Evolutionary conservation across 768 basidiomycete species (phyloP), one percentile per base, ranked within the genome.

Genomic region (Leccinum ochraceum): DNA sequence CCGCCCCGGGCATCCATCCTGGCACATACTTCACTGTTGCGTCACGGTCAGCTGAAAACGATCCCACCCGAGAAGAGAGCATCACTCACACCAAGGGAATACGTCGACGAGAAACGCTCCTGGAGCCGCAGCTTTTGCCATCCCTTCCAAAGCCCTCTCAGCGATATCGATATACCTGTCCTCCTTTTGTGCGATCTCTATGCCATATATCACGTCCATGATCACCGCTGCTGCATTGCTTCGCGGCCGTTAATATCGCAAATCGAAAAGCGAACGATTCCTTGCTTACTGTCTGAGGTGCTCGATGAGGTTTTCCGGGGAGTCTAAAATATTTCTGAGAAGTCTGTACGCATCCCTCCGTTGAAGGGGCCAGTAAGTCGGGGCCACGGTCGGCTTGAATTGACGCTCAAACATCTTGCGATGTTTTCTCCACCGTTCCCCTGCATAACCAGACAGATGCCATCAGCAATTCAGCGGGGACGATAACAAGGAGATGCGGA

Each of bases 31-130:
- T 84, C 56, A 85, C 83, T 81, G 58, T 66, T 49, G 32, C 9
- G 26, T 50, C 5, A 50, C 10, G 14, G 17, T 73, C 28, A 67
- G 11, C 16, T 20, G 26, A 14, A 10, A n/a, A 2, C n/a, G 32
- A 30, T 46, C 24, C 49, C 14, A 0, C 14, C 8, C 10, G 13
- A 36, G 13, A 11, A 55, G 22, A 56, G 42, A 48, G 3, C 28
- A 56, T 11, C 24, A 67, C 71, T 70, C 58, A 71, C 80, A 61
- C 57, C 75, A 70, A n/a, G 82, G 83, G 48, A 84, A 69, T 32
- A 81, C 62, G 57, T 81, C 78, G 11, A 85, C 84, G 8, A 84
- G 68, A 65, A 84, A 86, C 3, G 81, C 80, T 5, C 84, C 84
- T 1, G 81, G 82, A 60, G 76, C 77, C 10, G 79, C 77, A 0